Evolutionary conservation across 2,329 filamentous ascomycete genomes (phyloP), one percentile per base, ranked within the genome.

Genomic region (Cadophora sp.): DNA sequence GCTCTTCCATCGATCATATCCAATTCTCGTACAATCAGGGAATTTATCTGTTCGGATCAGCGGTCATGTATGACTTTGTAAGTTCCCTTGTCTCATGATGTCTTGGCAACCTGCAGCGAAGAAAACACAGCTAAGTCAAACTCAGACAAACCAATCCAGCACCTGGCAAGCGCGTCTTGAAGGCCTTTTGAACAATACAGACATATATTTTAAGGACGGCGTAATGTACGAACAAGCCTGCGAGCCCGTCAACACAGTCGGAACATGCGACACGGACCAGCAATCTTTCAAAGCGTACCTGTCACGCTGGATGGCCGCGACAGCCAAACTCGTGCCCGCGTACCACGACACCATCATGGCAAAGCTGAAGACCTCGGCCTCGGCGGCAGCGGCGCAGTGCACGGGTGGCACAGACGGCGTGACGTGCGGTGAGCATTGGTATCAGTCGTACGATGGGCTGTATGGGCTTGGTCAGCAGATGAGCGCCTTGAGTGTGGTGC

Each of bases 21-120:
- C 89, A 91, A 73, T 93, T 89, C 82, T 85, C 87, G 0, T 92
- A 91, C 79, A 92, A 92, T 72, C 83, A 86, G 9, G 91, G 89
- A 19, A 86, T 86, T 12, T 89, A 89, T 75, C 83, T 93, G 46
- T 83, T 87, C 6, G 90, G 90, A 2, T 85, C 77, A 0, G 80
- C 81, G 3, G 79, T 79, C 67, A 80, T 83, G 74, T 81, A 79
- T 69, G 83, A 84, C 69, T 79, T 89, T 31, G 83, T 84, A 77
- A 72, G 80, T 73, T 19, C 37, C n/a, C 48, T 37, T n/a, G 48
- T 43, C 34, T 60, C n/a, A 29, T 34, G 3, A 27, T 31, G n/a
- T 62, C 48, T 56, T 48, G 14, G 22, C 50, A 46, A 37, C 22
- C 9, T 34, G n/a, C 24, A 59, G 48, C 37, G 51, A 66, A 4